Base-by-base conservation (phyloP, 371 early-diverging fungal genomes). In the Mortierella sp. region DNA sequence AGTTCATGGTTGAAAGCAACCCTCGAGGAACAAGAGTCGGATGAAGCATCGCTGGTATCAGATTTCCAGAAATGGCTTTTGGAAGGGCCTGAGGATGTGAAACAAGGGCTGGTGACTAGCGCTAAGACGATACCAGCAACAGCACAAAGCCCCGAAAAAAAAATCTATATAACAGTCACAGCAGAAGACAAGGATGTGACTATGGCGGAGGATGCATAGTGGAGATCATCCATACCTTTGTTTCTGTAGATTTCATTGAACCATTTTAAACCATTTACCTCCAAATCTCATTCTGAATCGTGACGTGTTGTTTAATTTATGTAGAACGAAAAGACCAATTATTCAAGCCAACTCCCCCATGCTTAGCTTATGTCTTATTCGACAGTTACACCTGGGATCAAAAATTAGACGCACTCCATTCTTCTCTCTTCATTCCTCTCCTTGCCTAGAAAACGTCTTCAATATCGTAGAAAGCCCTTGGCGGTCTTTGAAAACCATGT, bases 41-140 rank as follows among this genome's bases (percentile, higher is more conserved):
- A 79, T 19, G 47, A 63, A 43, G 54, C 62, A 15, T 70, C 59
- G 28, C 56, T 65, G 17, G 63, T 56, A 12, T 47, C 56, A 13
- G 13, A 57, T 26, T 79, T 73, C 64, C 70, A 79, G 54, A 79
- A 73, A 51, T 79, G 79, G 79, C 63, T 73, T 53, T 15, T 70
- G 34, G 73, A 79, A 42, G 79, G 79, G 6, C 74, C 79, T 19
- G 79, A 73, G 60, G 79, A 79, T 63, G 57, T 28, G 3, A 73
- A 64, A 51, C 43, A 53, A 5, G 70, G 74, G 4, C 29, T 69
- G 19, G 26, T 49, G 34, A 79, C 79, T 15, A 60, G 56, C 10
- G 49, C 65, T 10, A 42, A 59, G 40, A 55, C 59, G 26, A 49
- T 79, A 47, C 58, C 67, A 9, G 79, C 63, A 10, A 60, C 45